These are phyloP conservation scores for Coemansia sp. DNA, from an alignment of 192 early-diverging fungal genomes.

Conservation along the genomic window DNA sequence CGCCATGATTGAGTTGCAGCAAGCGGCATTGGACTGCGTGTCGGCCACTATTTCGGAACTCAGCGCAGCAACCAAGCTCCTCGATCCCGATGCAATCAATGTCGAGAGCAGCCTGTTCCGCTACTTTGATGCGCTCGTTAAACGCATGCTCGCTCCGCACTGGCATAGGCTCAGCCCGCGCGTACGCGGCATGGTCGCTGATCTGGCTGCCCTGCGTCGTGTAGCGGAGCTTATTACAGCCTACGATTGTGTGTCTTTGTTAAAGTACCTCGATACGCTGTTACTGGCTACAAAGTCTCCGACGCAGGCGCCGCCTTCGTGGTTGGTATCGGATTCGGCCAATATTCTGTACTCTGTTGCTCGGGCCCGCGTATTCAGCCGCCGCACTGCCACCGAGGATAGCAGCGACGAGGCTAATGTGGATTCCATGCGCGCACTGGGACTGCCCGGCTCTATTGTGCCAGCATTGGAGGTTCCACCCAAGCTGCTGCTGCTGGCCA, in stretches of 20 bases:
- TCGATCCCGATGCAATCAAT: constrained; percentile 80
- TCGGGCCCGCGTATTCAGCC: constrained; percentile 55
- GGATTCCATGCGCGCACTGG: constrained; percentile 40
- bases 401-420: background rate
- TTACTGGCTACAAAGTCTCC: constrained; percentile 60
- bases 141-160: constrained; percentile 75
- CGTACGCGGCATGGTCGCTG: constrained; percentile 73
- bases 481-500: constrained; percentile 78
- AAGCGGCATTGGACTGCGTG: constrained; percentile 82
- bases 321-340: constrained; percentile 87
- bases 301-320: constrained; percentile 53
- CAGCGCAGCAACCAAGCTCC: constrained; percentile 62
- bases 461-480: constrained; percentile 89
- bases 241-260: constrained; percentile 89
- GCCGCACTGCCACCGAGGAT: background rate
- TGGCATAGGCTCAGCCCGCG: constrained; percentile 82
- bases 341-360: constrained; percentile 74
- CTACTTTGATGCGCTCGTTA: constrained; percentile 81
- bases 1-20: constrained; percentile 83
- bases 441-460: constrained; percentile 67
- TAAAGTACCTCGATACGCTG: constrained; percentile 84
- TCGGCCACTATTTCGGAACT: constrained; percentile 77
- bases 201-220: constrained; percentile 71
- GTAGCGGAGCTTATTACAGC: constrained; percentile 75
- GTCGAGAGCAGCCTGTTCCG: constrained; percentile 85